A percentile compares a stretch with the other conserved stretches of the same genome.
Conservation (phyloP, 495 filamentous ascomycete genomes). For the Penicillium egyptiacum region DNA sequence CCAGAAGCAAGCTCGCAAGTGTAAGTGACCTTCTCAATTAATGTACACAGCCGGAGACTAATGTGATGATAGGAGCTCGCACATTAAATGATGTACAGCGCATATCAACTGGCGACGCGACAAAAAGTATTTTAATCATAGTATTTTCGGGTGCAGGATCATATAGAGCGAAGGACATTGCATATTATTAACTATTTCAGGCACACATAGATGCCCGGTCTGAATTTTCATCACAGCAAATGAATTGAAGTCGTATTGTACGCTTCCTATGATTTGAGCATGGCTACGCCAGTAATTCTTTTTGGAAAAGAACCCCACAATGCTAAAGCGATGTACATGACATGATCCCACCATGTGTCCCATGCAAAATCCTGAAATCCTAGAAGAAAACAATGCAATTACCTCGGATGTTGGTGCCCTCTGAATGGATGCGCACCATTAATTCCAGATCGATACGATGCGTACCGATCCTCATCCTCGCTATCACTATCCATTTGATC, state of each 20-base stretch:
- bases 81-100: conserved; percentile 15
- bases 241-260: background rate
- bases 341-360: background rate
- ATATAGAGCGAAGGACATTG: conserved; percentile 7
- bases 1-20: conserved; percentile 73
- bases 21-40: conserved; percentile 25
- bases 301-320: background rate
- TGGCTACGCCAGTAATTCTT: background rate
- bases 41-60: conserved; percentile 9
- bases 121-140: conserved; percentile 9
- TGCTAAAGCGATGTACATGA: background rate
- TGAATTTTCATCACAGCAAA: background rate
- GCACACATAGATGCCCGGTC: background rate
- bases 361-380: background rate
- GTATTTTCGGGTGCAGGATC: background rate
- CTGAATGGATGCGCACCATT: conserved; percentile 12
- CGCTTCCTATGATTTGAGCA: background rate
- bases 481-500: conserved; percentile 54
- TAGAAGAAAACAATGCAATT: conserved; percentile 7
- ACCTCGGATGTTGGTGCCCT: conserved; percentile 15
- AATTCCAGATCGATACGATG: conserved; percentile 18
- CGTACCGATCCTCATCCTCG: conserved; percentile 35
- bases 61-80: conserved; percentile 30
- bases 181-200: conserved; percentile 1
- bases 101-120: background rate